Evolutionary conservation across 768 basidiomycete species (phyloP), one percentile per base, ranked within the genome.

Genomic region (Trametes gibbosa): DNA sequence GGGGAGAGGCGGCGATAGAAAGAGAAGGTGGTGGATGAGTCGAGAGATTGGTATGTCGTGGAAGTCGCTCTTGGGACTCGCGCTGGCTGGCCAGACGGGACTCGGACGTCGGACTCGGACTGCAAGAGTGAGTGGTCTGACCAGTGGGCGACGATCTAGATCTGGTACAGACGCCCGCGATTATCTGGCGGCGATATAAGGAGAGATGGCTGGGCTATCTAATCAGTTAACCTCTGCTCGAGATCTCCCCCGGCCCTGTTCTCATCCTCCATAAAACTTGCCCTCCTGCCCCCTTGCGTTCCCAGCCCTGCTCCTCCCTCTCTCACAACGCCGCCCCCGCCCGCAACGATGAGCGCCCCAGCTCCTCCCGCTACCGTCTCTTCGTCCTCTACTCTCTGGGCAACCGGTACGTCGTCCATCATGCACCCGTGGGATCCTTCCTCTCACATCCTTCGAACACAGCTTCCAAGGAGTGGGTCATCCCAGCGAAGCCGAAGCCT

Each of bases 391-490:
- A 83, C 81, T 3, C 76, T 91, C 53, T 91, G 89, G 89, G 89
- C 89, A 51, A 88, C 86, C 67, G 84, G 89, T 89, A 76, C 53
- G 73, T 63, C 45, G 66, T 42, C 17, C 21, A 50, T 39, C 47
- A 25, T 54, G 4, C 37, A 29, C 29, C 19, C 48, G 45, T 52
- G 49, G 49, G 60, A 53, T 63, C 46, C 53, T 10, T 29, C 41
- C 39, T 21, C 53, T 64, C 50, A 68, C 60, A 43, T 34, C 51
- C 51, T 56, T 43, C 27, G 14, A 1, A 4, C 23, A 13, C 69
- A 90, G 91, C 91, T 27, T 91, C 90, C n/a, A 92, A 86, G 72
- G 89, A 92, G 72, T 94, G 92, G 92, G 81, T 90, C 61, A 89
- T 94, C 64, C 86, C 87, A 23, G 87, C 92, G 8, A 91, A 89